A percentile compares a stretch with the other conserved stretches of the same genome.
Conservation (phyloP, 2,329 filamentous ascomycete species). For the Pezicula neosporulosa region DNA sequence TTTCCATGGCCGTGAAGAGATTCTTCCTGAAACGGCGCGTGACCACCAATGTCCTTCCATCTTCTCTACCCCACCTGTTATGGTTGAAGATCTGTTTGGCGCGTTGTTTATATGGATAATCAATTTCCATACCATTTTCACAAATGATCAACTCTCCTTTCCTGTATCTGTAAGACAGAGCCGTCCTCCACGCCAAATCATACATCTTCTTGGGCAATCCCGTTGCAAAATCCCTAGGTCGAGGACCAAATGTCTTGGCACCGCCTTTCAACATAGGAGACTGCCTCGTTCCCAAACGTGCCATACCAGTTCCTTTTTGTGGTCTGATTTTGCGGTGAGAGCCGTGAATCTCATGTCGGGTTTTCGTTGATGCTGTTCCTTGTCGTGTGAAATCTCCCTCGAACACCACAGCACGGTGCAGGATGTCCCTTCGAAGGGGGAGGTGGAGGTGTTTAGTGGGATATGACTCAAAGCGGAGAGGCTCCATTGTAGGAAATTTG, state of each 20-base stretch:
- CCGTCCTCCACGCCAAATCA: slow-evolving; percentile 92
- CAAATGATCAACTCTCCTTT: slow-evolving; percentile 84
- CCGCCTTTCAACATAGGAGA: slow-evolving; percentile 80
- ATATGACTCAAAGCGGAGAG: slow-evolving; percentile 73
- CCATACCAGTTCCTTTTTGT: slow-evolving; percentile 82
- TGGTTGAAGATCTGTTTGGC: slow-evolving; percentile 64
- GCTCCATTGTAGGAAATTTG: slow-evolving; percentile 86
- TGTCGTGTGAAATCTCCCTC: slow-evolving; percentile 87
- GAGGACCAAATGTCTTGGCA: slow-evolving; percentile 85
- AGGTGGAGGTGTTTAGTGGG: slow-evolving; percentile 79
- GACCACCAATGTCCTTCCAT: slow-evolving; percentile 73
- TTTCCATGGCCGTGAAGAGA: slow-evolving; percentile 64
- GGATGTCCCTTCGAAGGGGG: slow-evolving; percentile 83
- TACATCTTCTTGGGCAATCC: slow-evolving; percentile 85
- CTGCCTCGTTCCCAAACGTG: slow-evolving; percentile 77
- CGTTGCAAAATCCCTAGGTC: slow-evolving; percentile 87
- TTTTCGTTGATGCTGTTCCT: slow-evolving; percentile 82
- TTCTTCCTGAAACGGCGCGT: slow-evolving; percentile 58
- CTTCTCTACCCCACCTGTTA: slow-evolving; percentile 64
- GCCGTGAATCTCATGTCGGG: slow-evolving; percentile 77
- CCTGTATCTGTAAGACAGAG: slow-evolving; percentile 85
- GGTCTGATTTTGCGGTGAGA: slow-evolving; percentile 76
- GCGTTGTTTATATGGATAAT: slow-evolving; percentile 47
- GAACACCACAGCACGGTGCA: slow-evolving; percentile 88
- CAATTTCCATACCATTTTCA: slow-evolving; percentile 71